phyloP scores from a whole-genome alignment of 371 early-diverging fungal species.

The Vairimorpha ceranae region DNA sequence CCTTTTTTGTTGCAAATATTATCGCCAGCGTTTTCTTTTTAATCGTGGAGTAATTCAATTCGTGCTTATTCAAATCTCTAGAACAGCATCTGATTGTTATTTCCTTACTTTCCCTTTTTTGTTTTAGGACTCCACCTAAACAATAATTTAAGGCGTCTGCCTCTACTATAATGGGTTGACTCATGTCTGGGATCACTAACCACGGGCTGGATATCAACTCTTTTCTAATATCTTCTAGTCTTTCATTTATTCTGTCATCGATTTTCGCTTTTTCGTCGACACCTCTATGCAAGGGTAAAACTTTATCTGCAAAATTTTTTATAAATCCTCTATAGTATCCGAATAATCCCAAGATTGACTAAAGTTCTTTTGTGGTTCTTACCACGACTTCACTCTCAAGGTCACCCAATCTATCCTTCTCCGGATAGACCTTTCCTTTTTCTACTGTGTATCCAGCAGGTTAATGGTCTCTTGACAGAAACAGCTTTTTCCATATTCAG shows the following conservation, averaged over 20 bases:
- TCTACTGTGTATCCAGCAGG: background rate
- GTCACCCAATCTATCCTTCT: background rate
- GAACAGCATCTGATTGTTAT: background rate
- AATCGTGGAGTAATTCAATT: slow-evolving; percentile 16
- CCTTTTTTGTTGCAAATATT: background rate
- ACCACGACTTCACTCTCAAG: background rate
- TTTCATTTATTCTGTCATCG: background rate
- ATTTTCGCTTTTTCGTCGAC: background rate
- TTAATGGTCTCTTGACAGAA: background rate
- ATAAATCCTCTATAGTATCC: background rate
- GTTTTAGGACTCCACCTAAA: slow-evolving; percentile 15
- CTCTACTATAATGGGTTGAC: background rate
- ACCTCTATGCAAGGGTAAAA: background rate
- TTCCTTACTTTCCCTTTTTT: background rate
- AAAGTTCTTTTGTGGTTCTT: background rate
- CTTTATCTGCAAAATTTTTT: background rate
- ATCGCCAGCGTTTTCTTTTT: slow-evolving; percentile 14
- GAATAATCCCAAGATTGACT: background rate
- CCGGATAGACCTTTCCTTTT: background rate
- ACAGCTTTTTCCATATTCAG: slow-evolving; percentile 3
- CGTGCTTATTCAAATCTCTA: background rate
- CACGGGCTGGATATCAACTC: background rate
- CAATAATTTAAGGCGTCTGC: slow-evolving; percentile 35
- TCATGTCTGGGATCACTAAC: slow-evolving; percentile 10
- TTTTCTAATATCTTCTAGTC: background rate